Evolutionary conservation across 805 yeast genomes (phyloP).

Genomic region (Ogataea dorogensis): DNA sequence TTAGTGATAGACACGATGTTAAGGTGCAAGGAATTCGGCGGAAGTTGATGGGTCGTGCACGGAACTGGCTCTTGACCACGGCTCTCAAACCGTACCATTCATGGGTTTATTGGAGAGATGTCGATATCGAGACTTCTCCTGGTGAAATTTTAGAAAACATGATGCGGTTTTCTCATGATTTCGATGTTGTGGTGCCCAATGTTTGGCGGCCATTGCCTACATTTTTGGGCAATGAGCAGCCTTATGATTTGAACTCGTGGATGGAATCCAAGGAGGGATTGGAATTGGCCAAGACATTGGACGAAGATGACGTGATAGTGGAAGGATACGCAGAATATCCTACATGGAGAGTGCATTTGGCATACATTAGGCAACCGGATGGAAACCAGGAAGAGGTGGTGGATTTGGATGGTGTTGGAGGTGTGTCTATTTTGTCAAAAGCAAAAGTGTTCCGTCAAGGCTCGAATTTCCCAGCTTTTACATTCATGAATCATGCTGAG

Average conservation of each 20-base stretch:
- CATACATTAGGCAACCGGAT: slow-evolving; percentile 59
- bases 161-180: slow-evolving; percentile 57
- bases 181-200: slow-evolving; percentile 78
- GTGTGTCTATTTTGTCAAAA: slow-evolving; percentile 75
- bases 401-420: slow-evolving; percentile 83
- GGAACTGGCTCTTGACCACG: slow-evolving; percentile 76
- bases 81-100: slow-evolving; percentile 82
- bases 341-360: slow-evolving; percentile 81
- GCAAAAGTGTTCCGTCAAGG: slow-evolving; percentile 76
- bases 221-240: slow-evolving; percentile 86
- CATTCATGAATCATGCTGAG: slow-evolving; percentile 82
- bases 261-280: slow-evolving; percentile 79
- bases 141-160: slow-evolving; percentile 71
- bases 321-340: slow-evolving; percentile 88
- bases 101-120: slow-evolving; percentile 92
- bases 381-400: slow-evolving; percentile 66
- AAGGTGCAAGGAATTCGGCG: slow-evolving; percentile 83
- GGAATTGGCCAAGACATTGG: slow-evolving; percentile 59
- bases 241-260: slow-evolving; percentile 97
- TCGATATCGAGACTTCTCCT: slow-evolving; percentile 79
- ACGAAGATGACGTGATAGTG: slow-evolving; percentile 82
- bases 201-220: slow-evolving; percentile 98
- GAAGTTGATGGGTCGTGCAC: slow-evolving; percentile 81
- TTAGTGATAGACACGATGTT: slow-evolving; percentile 79
- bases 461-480: slow-evolving; percentile 81